These are phyloP conservation scores for Coemansia sp. DNA, from an alignment of 192 early-diverging fungal genomes.

Conservation along the genomic window DNA sequence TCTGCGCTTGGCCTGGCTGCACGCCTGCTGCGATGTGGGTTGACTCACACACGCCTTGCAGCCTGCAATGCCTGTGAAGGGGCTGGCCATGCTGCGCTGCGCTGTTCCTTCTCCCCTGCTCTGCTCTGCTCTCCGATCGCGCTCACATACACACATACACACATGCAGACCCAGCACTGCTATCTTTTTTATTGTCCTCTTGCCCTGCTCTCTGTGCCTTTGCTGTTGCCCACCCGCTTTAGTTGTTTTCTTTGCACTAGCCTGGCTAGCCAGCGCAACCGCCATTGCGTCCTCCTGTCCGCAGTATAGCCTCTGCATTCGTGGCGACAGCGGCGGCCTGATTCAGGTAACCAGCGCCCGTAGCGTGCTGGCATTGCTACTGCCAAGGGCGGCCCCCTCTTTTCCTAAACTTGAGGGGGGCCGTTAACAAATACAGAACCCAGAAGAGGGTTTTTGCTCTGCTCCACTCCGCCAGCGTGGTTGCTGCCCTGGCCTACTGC, in stretches of 20 bases:
- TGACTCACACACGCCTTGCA: slow-evolving; percentile 12
- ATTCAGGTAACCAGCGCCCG: slow-evolving; percentile 6
- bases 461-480: background rate
- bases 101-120: background rate
- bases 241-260: background rate
- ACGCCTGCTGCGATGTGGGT: background rate
- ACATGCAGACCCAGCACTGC: background rate
- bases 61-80: slow-evolving; percentile 6
- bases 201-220: background rate
- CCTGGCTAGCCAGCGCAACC: background rate
- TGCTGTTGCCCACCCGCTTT: background rate
- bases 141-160: background rate
- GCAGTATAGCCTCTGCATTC: slow-evolving; percentile 15
- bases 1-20: background rate
- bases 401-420: background rate
- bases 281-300: background rate
- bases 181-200: background rate
- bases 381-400: background rate
- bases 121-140: slow-evolving; percentile 7
- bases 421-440: background rate
- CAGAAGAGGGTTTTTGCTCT: background rate
- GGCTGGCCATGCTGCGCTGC: background rate
- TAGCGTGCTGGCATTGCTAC: slow-evolving; percentile 3
- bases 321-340: slow-evolving; percentile 9
- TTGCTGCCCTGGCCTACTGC: background rate